A percentile compares a stretch with the other conserved stretches of the same genome.
Evolutionary conservation across 495 filamentous ascomycete genomes (phyloP).

Genomic region (Aspergillus egyptiacus): DNA sequence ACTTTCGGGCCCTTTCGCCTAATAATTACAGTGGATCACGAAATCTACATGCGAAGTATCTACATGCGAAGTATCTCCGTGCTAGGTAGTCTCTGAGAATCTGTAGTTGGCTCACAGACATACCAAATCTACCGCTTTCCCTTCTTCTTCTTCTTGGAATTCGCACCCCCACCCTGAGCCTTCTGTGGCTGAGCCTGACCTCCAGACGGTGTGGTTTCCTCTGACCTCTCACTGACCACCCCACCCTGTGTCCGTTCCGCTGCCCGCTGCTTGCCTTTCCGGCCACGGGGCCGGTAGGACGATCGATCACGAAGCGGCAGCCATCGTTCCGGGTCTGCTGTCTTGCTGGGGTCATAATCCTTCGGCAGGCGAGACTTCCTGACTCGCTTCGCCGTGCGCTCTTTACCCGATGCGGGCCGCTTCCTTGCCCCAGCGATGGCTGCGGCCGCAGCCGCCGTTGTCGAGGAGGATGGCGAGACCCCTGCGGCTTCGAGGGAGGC

Average conservation of each 20-base stretch:
- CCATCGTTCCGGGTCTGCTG: slow-evolving; percentile 86
- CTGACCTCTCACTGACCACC: slow-evolving; percentile 60
- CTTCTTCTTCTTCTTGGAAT: slow-evolving; percentile 62
- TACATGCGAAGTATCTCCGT: no score
- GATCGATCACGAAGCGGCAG: slow-evolving; percentile 83
- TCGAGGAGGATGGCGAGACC: slow-evolving; percentile 54
- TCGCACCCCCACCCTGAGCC: slow-evolving; percentile 35
- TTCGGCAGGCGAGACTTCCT: slow-evolving; percentile 68
- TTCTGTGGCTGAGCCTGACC: slow-evolving; percentile 30
- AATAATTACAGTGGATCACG: background rate
- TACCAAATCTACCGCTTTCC: slow-evolving; percentile 20
- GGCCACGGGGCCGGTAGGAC: slow-evolving; percentile 81
- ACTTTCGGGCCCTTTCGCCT: background rate
- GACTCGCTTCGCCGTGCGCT: slow-evolving; percentile 54
- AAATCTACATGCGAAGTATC: background rate
- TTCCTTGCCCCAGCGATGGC: slow-evolving; percentile 48
- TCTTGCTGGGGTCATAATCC: slow-evolving; percentile 68
- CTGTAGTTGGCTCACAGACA: background rate
- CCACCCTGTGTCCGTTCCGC: slow-evolving; percentile 82
- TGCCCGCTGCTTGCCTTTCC: slow-evolving; percentile 79
- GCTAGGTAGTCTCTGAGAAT: background rate
- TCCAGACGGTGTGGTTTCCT: slow-evolving; percentile 53
- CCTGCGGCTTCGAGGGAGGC: slow-evolving; percentile 67
- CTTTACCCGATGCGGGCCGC: slow-evolving; percentile 49
- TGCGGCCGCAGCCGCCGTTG: slow-evolving; percentile 31